Conservation (phyloP, 2,329 filamentous ascomycete species). For the Fusarium goolgardi region DNA sequence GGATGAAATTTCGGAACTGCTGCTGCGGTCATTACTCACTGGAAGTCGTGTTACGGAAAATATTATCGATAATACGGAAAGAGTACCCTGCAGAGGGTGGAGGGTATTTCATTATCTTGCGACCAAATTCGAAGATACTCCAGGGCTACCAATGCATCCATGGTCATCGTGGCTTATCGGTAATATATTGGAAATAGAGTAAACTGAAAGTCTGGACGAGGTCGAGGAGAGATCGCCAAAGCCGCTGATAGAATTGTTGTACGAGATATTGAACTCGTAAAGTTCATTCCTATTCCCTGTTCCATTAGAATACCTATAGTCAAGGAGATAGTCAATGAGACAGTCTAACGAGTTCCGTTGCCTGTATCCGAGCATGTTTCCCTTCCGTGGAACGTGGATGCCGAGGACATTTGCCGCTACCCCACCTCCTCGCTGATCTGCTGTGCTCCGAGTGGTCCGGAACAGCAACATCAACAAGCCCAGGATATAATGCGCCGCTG, state of each 20-base stretch:
- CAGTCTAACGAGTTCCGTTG: neutral
- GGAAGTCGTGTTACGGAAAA: neutral
- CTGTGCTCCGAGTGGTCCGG: neutral
- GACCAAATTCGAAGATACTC: neutral
- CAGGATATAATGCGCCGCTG: slow-evolving; percentile 4
- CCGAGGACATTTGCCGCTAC: slow-evolving; percentile 13
- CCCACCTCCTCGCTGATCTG: neutral
- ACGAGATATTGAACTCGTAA: neutral
- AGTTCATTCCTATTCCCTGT: rapidly evolving
- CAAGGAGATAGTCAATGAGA: too few relatives aligned
- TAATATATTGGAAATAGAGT: rapidly evolving
- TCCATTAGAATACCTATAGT: neutral
- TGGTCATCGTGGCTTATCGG: neutral
- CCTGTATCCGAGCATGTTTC: neutral
- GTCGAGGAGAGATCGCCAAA: neutral
- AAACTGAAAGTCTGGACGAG: rapidly evolving
- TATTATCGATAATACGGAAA: too few relatives aligned
- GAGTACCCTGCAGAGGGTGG: too few relatives aligned
- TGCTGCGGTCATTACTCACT: neutral
- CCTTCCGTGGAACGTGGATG: slow-evolving; percentile 11
- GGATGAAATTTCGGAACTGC: neutral
- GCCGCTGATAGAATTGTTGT: rapidly evolving
- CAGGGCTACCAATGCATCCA: neutral
- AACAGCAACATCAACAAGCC: neutral
- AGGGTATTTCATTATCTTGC: neutral